phyloP scores from a whole-genome alignment of 495 filamentous ascomycete genomes.

The Xanthoparmelia taractica region DNA sequence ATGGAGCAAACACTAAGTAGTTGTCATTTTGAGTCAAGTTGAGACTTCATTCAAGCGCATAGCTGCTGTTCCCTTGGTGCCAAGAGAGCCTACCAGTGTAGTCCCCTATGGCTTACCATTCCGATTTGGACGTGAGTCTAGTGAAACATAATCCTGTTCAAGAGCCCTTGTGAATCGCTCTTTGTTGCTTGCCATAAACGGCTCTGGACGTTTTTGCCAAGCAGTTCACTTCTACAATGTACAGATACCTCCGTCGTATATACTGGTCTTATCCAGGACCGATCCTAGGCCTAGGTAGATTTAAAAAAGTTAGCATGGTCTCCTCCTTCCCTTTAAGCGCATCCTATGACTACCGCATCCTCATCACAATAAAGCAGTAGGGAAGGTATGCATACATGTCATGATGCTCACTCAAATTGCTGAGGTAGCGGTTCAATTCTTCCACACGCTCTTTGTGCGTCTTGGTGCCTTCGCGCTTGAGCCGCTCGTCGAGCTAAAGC shows the following conservation, averaged over 20 bases:
- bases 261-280: constrained; percentile 52
- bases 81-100: no score
- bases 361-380: background rate
- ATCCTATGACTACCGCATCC: background rate
- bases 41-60: no score
- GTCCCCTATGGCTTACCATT: no score
- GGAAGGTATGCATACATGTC: constrained; percentile 62
- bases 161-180: background rate
- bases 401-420: constrained; percentile 88
- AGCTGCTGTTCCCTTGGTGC: no score
- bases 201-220: background rate
- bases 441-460: constrained; percentile 96
- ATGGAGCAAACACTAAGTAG: no score
- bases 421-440: constrained; percentile 89
- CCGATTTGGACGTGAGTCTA: background rate
- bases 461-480: constrained; percentile 78
- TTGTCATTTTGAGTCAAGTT: no score
- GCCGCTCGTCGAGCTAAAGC: constrained; percentile 47
- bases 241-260: background rate
- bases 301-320: constrained; percentile 1
- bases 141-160: background rate
- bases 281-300: constrained; percentile 54
- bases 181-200: background rate
- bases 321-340: background rate
- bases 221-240: background rate